Base-by-base conservation (phyloP, 192 early-diverging fungal species). In the Allomyces macrogynus region DNA sequence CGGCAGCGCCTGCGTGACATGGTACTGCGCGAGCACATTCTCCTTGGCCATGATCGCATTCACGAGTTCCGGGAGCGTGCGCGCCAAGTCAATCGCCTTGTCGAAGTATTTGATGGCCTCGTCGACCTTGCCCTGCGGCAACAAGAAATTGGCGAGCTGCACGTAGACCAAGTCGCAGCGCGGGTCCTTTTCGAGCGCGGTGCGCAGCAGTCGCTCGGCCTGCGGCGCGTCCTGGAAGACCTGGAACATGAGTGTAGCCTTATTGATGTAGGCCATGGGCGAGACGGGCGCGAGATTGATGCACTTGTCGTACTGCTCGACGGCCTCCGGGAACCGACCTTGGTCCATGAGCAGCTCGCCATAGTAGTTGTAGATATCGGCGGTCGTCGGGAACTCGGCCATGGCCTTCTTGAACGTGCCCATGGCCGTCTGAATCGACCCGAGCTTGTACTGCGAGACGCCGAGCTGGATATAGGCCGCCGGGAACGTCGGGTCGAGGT, bases 231-330 rank as follows among this genome's bases (percentile, higher is more conserved):
- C 85, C 23, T 81, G 76, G 63, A 80, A 86, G 64, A 76, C 79
- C 70, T 96, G 92, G 71, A 91, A 87, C 72, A 80, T 74, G 66
- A 84, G 74, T 61, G 89, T 78, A 20, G 90, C 87, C 75, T 96
- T 94, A 80, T 99, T 99, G 73, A 99, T 95, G 67, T 92, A 94
- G n/a, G 93, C 89, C 63, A 97, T 78, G n/a, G 95, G 91, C 70
- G 89, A 90, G 62, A 75, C 75, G 5, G 78, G 74, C 70, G 88
- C 85, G 67, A 96, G 73, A 63, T 84, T 78, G 60, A 92, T 81
- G 0, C 94, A 90, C 73, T 93, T 93, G 66, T 89, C 87, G 69
- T 97, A 96, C 65, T 83, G 82, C 14, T 81, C 79, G 67, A 85
- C 73, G 1, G 94, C 93, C 72, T 92, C 87, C 16, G 84, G 82